Conservation (phyloP, 768 basidiomycete species). For the Hygrophorus pudorinus region DNA sequence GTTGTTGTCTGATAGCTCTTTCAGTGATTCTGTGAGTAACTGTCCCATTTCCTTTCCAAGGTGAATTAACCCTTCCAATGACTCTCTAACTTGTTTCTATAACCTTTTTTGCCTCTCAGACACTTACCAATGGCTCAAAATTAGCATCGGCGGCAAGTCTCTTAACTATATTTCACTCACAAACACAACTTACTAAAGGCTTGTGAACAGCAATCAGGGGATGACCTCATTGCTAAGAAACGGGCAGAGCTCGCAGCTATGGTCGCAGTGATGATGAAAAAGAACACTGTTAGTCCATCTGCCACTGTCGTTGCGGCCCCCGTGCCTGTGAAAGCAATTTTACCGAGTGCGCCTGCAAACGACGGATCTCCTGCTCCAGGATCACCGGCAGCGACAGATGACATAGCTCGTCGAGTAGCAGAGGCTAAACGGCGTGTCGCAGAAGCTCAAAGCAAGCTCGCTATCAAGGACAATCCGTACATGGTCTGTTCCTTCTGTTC, state of each 20-base stretch:
- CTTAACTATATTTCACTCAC: background rate
- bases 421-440: conserved; percentile 83
- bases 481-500: conserved; percentile 43
- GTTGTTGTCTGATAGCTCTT: conserved; percentile 13
- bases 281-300: conserved; percentile 26
- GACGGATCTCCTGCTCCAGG: conserved; percentile 20
- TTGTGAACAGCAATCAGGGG: conserved; percentile 31
- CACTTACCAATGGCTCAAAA: conserved; percentile 33
- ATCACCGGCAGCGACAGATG: conserved; percentile 39
- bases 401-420: conserved; percentile 61
- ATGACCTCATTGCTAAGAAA: conserved; percentile 73
- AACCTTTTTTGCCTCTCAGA: conserved; percentile 52
- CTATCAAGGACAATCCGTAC: conserved; percentile 79
- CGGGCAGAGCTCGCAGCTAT: conserved; percentile 81
- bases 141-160: conserved; percentile 20
- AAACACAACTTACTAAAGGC: background rate
- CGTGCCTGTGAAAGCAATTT: conserved; percentile 27
- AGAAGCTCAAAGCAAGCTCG: conserved; percentile 68
- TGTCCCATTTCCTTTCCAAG: conserved; percentile 38
- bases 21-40: conserved; percentile 62
- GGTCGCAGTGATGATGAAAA: conserved; percentile 55
- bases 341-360: conserved; percentile 29
- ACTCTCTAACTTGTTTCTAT: conserved; percentile 56
- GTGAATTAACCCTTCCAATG: conserved; percentile 56
- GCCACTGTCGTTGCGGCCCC: conserved; percentile 24